Evolutionary conservation across 306 rosid genomes (phyloP).

Genomic region (Spatholobus suberectus): DNA sequence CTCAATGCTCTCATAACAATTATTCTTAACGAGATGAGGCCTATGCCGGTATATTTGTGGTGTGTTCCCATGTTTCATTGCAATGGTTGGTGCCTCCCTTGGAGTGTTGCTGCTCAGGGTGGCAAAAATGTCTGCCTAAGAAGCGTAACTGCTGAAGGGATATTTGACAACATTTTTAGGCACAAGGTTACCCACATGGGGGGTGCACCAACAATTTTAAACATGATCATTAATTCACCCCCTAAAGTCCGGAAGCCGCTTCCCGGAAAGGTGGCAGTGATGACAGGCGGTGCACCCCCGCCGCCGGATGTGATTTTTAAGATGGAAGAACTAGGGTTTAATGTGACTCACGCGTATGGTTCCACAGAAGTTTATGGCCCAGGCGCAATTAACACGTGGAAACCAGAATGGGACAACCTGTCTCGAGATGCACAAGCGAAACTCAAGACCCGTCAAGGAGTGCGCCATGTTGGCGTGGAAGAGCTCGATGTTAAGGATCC

Average conservation of each 20-base stretch:
- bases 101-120: slow-evolving; percentile 92
- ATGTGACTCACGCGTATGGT: slow-evolving; percentile 71
- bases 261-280: slow-evolving; percentile 60
- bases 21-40: slow-evolving; percentile 70
- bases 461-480: slow-evolving; percentile 75
- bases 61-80: slow-evolving; percentile 96
- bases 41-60: slow-evolving; percentile 82
- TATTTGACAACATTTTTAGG: slow-evolving; percentile 57
- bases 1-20: slow-evolving; percentile 72
- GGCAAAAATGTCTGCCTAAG: slow-evolving; percentile 89
- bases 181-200: slow-evolving; percentile 78
- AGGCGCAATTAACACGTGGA: slow-evolving; percentile 69
- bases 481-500: slow-evolving; percentile 78
- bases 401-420: slow-evolving; percentile 80
- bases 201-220: slow-evolving; percentile 84
- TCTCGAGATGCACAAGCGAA: slow-evolving; percentile 67
- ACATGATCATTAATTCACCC: slow-evolving; percentile 75
- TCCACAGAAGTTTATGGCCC: slow-evolving; percentile 93
- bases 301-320: slow-evolving; percentile 66
- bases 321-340: slow-evolving; percentile 77
- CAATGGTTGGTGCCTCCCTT: slow-evolving; percentile 94
- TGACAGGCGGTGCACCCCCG: slow-evolving; percentile 87
- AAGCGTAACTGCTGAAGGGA: slow-evolving; percentile 60
- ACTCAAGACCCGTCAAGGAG: slow-evolving; percentile 78
- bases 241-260: slow-evolving; percentile 57